Evolutionary conservation across 2,329 filamentous ascomycete genomes (phyloP), one percentile per base, ranked within the genome.

Genomic region (Zymoseptoria pseudotritici): DNA sequence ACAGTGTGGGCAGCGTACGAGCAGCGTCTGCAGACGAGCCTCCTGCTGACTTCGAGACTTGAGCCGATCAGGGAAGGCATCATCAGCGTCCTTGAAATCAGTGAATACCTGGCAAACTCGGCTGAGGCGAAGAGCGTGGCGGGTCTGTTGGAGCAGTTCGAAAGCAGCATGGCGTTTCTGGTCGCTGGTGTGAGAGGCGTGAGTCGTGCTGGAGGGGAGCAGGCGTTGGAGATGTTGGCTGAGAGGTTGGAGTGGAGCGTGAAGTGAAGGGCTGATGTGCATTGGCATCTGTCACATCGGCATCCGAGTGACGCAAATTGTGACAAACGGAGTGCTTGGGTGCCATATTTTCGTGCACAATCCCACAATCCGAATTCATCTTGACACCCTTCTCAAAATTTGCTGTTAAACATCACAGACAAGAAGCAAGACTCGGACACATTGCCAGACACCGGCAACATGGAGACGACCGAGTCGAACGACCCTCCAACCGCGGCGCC

Each of bases 151-250:
- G 70, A 73, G 6, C 70, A 89, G 55, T 89, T 90, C 67, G 82
- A 87, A 58, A 80, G 81, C 51, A 78, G 88, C 54, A 69, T 91
- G 26, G 78, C 82, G 0, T 96, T 96, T 71, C 80, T 94, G 13
- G 82, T 82, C 2, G 85, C 86, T 55, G 91, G 89, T 0, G 71
- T 97, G 63, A 83, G 87, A 57, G 87, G 88, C 9, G 84, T 94
- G 9, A 86, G 90, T 55, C 82, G 91, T 66, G 88, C 87, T 36
- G 87, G 88, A 54, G 85, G 85, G 26, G 85, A 90, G 75, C 80
- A 69, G 70, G 82, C 86, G 71, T 93, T 91, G 88, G 90, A 94
- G 73, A 84, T 88, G 61, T 72, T 96, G 61, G 90, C 89, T 0
- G 90, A 96, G 73, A 89, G 88, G 78, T 74, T 96, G 52, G 88